Evolutionary conservation across 257 asterid species (phyloP), one percentile per base, ranked within the genome.

Genomic region (Nyctanthes arbortristis): DNA sequence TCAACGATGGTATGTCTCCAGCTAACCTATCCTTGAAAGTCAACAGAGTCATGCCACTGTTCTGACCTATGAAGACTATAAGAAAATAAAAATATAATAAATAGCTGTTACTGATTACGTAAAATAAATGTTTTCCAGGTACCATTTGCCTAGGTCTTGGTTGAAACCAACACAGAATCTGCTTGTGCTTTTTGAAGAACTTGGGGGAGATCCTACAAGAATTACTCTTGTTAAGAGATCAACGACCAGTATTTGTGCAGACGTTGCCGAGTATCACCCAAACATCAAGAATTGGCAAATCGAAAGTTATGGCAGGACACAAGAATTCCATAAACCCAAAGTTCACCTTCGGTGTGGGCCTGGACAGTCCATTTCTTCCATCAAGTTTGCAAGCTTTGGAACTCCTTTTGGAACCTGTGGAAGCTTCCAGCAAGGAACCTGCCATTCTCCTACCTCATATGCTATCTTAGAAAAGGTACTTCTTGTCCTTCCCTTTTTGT

Each of bases 301-400:
- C 18, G 96, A 89, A 72, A 93, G 85, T 79, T 82, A 84, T 12
- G 97, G 89, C 18, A 82, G 59, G 70, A 61, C 85, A 9, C 73
- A 83, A 72, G 88, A 80, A 75, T 80, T 84, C 76, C 94, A 65
- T 80, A 83, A 69, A 10, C 92, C 97, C 34, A 91, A 91, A 79
- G 83, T 88, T 55, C 97, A 77, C 73, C 95, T 93, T 67, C 84
- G 32, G 4, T 91, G 97, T 72, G 83, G 84, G 28, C 77, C 78
- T 1, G 93, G 96, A 13, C 84, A 86, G 62, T 73, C 80, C n/a
- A 93, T 93, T 64, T 77, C 97, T 64, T 76, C 96, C 33, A 89
- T 93, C 69, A 87, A 89, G 79, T 93, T 93, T 78, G 99, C 99
- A 10, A 93, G 99, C 89, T 93, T 91, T 22, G 99, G 99, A 75